Evolutionary conservation across 768 basidiomycete genomes (phyloP).

Genomic region (Myochromella boudieri): DNA sequence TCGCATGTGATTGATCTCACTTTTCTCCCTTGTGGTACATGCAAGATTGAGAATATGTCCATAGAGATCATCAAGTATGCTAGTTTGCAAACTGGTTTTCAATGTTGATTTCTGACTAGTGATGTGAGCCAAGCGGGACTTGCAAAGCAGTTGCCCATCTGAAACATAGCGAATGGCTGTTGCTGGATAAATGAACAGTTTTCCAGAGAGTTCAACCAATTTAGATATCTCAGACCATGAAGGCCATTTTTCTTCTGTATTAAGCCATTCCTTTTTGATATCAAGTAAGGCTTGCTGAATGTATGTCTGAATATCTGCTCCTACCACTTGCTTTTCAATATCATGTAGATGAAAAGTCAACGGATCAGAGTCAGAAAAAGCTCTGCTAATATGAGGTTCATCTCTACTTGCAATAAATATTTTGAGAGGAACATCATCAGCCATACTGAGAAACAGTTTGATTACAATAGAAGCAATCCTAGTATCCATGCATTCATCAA

Average conservation of each 20-base stretch:
- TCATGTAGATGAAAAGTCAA: constrained; percentile 12
- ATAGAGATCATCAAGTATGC: not conserved
- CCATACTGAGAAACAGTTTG: not conserved
- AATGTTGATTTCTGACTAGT: not conserved
- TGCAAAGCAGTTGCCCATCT: not conserved
- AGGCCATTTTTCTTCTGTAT: not conserved
- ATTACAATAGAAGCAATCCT: not conserved
- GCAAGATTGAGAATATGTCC: constrained; percentile 1
- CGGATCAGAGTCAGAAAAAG: not conserved
- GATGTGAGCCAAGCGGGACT: constrained; percentile 3
- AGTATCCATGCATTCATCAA: constrained; percentile 22
- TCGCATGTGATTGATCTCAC: not conserved
- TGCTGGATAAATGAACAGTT: constrained; percentile 16
- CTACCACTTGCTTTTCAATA: constrained; percentile 13
- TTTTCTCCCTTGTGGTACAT: not conserved
- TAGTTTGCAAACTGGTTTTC: not conserved
- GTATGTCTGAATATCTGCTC: too few relatives aligned
- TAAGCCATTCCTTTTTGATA: constrained; percentile 7
- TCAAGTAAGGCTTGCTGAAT: too few relatives aligned
- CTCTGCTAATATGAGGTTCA: constrained; percentile 5
- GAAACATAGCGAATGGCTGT: constrained; percentile 13
- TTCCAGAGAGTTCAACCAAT: constrained; percentile 4
- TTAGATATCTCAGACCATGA: not conserved
- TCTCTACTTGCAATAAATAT: too few relatives aligned
- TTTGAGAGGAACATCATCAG: too few relatives aligned